phyloP scores from a whole-genome alignment of 1,284 basidiomycete genomes.

The Sporisorium reilianum region DNA sequence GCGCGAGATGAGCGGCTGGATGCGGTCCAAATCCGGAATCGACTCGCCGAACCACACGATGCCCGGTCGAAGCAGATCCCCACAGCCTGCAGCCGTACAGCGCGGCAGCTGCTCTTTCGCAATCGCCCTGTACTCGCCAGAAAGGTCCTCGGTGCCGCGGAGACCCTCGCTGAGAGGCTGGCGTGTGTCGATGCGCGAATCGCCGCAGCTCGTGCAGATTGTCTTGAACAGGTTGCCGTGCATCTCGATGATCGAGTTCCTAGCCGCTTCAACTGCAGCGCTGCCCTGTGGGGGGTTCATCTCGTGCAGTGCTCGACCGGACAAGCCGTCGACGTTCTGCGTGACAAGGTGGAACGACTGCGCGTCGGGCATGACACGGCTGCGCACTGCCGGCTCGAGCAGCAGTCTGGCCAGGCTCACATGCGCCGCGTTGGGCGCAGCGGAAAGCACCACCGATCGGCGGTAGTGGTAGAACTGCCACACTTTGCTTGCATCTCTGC shows the following conservation, averaged over 20 bases:
- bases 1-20: constrained; percentile 72
- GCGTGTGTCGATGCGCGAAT: constrained; percentile 71
- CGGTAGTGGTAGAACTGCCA: constrained; percentile 79
- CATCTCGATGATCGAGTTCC: constrained; percentile 73
- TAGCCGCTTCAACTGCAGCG: neutral
- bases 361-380: constrained; percentile 22
- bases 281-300: neutral
- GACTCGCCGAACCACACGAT: constrained; percentile 78
- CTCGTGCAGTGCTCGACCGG: constrained; percentile 68
- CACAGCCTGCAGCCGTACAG: constrained; percentile 71
- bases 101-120: constrained; percentile 72
- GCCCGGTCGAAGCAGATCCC: constrained; percentile 74
- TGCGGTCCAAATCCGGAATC: constrained; percentile 63
- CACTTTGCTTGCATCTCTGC: constrained; percentile 73
- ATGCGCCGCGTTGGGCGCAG: constrained; percentile 76
- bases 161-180: constrained; percentile 75
- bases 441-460: constrained; percentile 72
- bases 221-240: constrained; percentile 77
- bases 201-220: constrained; percentile 73
- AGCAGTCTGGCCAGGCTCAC: constrained; percentile 73
- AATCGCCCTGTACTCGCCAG: constrained; percentile 66
- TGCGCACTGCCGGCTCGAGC: neutral
- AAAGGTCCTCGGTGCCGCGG: constrained; percentile 73
- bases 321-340: constrained; percentile 78
- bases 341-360: constrained; percentile 74